Evolutionary conservation across 768 basidiomycete genomes (phyloP).

Genomic region (Suillus ampliporus): DNA sequence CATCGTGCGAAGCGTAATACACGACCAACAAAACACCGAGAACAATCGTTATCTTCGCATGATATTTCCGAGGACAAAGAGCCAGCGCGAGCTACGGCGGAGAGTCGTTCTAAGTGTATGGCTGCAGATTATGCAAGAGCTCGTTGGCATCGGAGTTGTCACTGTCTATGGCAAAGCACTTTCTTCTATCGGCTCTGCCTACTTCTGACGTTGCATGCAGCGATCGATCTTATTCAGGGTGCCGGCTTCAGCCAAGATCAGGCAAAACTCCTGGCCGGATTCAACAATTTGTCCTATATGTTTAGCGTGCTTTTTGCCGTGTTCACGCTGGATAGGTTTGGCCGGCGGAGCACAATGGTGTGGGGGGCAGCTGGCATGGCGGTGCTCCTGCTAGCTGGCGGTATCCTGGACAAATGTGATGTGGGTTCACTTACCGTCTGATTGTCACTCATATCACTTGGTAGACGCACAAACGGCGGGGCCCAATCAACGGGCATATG

Average conservation of each 20-base stretch:
- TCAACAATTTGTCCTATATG: conserved; percentile 15
- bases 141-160: conserved; percentile 18
- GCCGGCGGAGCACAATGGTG: conserved; percentile 15
- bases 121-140: conserved; percentile 18
- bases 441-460: not conserved
- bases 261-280: conserved; percentile 14
- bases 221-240: conserved; percentile 15
- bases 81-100: conserved; percentile 14
- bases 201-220: conserved; percentile 3
- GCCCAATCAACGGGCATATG: conserved; percentile 7
- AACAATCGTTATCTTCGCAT: conserved; percentile 16
- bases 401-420: conserved; percentile 16
- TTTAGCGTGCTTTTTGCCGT: conserved; percentile 16
- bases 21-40: conserved; percentile 9
- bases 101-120: conserved; percentile 17
- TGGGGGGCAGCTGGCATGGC: conserved; percentile 14
- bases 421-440: not conserved
- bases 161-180: conserved; percentile 11
- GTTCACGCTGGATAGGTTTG: conserved; percentile 15
- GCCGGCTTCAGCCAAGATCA: conserved; percentile 14
- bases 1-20: conserved; percentile 12
- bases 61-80: conserved; percentile 16
- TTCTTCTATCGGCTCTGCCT: not conserved
- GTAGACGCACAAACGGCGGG: conserved; percentile 11
- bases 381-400: conserved; percentile 5